These are phyloP conservation scores for Scheffersomyces segobiensis DNA, from an alignment of 1,139 yeast genomes.

Conservation along the genomic window DNA sequence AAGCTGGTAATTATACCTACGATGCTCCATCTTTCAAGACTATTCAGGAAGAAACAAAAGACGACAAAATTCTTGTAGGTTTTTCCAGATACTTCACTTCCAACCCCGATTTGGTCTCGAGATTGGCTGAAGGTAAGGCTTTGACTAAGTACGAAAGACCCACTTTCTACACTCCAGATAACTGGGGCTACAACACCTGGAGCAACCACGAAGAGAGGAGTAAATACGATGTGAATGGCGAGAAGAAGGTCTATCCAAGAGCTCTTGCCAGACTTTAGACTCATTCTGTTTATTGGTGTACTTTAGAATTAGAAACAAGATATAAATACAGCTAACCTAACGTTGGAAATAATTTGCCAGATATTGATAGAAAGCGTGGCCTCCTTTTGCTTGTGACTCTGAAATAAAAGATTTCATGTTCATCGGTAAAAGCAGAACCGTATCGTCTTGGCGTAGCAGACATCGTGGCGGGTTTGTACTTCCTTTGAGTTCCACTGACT, in stretches of 20 bases:
- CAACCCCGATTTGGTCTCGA: constrained; percentile 54
- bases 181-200: constrained; percentile 11
- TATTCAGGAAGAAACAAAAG: constrained; percentile 14
- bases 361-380: not conserved
- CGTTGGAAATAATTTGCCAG: not conserved
- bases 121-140: constrained; percentile 44
- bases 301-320: not conserved
- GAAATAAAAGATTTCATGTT: not conserved
- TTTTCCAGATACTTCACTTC: constrained; percentile 50
- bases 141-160: constrained; percentile 21
- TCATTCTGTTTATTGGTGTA: not conserved
- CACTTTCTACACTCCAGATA: constrained; percentile 5
- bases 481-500: not conserved
- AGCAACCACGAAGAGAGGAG: not conserved
- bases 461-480: not conserved
- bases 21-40: constrained; percentile 12
- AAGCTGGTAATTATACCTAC: constrained; percentile 36
- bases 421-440: not conserved
- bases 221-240: constrained; percentile 1
- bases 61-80: constrained; percentile 41
- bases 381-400: not conserved
- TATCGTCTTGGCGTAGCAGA: not conserved
- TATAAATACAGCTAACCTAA: not conserved
- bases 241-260: constrained; percentile 1
- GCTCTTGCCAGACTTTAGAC: not conserved